A percentile compares a stretch with the other conserved stretches of the same genome.
phyloP scores from a whole-genome alignment of 352 stramenopile species.

The Phytophthora ohioensis region DNA sequence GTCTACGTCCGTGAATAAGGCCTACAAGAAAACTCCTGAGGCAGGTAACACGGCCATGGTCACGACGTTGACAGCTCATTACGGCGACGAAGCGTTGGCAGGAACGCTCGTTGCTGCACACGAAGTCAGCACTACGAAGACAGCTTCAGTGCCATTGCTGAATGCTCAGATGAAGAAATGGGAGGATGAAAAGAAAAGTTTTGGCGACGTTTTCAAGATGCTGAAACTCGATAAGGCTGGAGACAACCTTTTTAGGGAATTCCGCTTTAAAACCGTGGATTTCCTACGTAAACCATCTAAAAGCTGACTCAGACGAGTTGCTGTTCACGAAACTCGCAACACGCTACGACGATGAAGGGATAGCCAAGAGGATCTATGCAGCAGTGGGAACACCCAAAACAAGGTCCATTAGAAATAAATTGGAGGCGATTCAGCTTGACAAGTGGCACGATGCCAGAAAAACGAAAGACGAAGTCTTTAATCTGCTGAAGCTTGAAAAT shows the following conservation, averaged over 20 bases:
- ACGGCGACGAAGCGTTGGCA: neutral
- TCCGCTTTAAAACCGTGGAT: conserved; percentile 6
- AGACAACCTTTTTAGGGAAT: conserved; percentile 3
- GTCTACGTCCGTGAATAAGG: neutral
- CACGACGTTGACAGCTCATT: neutral
- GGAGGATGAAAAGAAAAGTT: neutral
- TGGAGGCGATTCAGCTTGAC: too few relatives aligned
- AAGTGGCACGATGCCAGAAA: too few relatives aligned
- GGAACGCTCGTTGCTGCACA: neutral
- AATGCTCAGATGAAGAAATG: neutral
- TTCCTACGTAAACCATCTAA: conserved; percentile 11
- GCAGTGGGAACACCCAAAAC: too few relatives aligned
- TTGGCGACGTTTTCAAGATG: neutral
- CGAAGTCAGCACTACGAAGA: neutral
- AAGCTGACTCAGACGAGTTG: neutral
- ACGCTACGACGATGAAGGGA: conserved; percentile 8
- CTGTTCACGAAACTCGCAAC: neutral
- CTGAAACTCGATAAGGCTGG: conserved; percentile 6
- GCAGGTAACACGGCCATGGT: neutral
- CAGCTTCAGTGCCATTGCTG: neutral
- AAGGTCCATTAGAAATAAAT: too few relatives aligned
- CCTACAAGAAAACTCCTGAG: neutral
- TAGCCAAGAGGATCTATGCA: neutral
- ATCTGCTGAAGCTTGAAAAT: too few relatives aligned
- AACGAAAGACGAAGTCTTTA: too few relatives aligned